A percentile compares a stretch with the other conserved stretches of the same genome.
These are phyloP conservation scores for Sporobolomyces pararoseus DNA, from an alignment of 768 basidiomycete species.

Conservation along the genomic window DNA sequence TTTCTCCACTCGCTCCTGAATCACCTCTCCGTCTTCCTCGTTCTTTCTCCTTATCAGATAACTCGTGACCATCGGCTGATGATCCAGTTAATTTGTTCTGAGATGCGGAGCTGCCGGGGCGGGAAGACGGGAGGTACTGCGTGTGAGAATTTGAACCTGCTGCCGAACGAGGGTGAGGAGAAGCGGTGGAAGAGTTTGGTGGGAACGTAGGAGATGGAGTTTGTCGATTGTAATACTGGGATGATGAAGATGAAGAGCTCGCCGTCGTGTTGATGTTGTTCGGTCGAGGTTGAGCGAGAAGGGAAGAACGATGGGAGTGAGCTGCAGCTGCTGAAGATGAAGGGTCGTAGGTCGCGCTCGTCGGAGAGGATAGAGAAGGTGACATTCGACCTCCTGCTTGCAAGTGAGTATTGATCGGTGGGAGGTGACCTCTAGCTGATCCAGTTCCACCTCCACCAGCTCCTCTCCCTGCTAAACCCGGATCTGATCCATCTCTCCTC, in stretches of 20 bases:
- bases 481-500: slow-evolving; percentile 8
- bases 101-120: slow-evolving; percentile 3
- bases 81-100: not conserved
- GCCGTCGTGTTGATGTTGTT: not conserved
- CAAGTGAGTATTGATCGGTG: slow-evolving; percentile 30
- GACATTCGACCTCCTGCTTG: not conserved
- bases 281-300: slow-evolving; percentile 8
- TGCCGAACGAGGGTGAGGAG: not conserved
- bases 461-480: slow-evolving; percentile 23
- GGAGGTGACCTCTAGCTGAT: not conserved
- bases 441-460: not conserved
- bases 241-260: not conserved
- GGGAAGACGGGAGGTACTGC: slow-evolving; percentile 10
- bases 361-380: not conserved
- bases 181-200: slow-evolving; percentile 12
- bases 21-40: not conserved
- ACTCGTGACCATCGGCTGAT: slow-evolving; percentile 15
- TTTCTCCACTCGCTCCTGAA: slow-evolving; percentile 12
- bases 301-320: slow-evolving; percentile 2
- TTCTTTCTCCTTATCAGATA: not conserved
- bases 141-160: slow-evolving; percentile 24
- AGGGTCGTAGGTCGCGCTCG: not conserved
- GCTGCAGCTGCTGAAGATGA: not conserved
- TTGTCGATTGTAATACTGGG: not conserved
- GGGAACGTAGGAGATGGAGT: slow-evolving; percentile 19